Evolutionary conservation across 352 stramenopile genomes (phyloP), one percentile per base, ranked within the genome.

Genomic region (Hyaloperonospora brassicae): DNA sequence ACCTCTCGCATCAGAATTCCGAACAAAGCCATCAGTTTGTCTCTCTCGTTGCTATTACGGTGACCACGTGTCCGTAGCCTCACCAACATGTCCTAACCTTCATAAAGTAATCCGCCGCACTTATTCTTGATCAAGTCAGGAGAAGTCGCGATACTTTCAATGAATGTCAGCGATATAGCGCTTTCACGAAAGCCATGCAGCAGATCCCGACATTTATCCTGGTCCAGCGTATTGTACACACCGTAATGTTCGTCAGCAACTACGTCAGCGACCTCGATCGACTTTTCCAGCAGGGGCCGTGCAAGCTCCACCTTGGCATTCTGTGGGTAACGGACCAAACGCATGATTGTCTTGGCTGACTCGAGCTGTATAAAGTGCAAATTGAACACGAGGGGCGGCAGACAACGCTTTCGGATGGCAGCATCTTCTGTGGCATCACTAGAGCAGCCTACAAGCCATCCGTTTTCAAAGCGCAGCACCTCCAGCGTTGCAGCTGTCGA

Each of bases 321-420:
- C 27, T 70, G 54, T 7, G 78, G 80, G 38, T 87, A 93, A 55
- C 78, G 74, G 39, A 63, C 68, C n/a, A 93, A 58, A n/a, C 76
- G 68, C 65, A 87, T 66, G 35, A 93, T 70, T 0, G 68, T 70
- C 47, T 85, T 83, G 21, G 81, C 76, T 5, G 83, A 89, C 58
- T 93, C 78, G 12, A 88, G 65, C 52, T 87, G 77, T 39, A 93
- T 66, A 61, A 77, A 85, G 58, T 93, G 81, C 13, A 91, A 61
- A 31, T 87, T 72, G 41, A 87, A 84, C 14, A 86, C 79, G 6
- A 91, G 45, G 14, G 72, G 55, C 25, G 84, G 84, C 51, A 93
- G 62, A 54, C 84, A 93, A 41, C 65, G 52, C 43, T 73, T 57
- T 0, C 77, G 72, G 34, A 88, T 61, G 7, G 47, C 58, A 13